A percentile compares a stretch with the other conserved stretches of the same genome.
Evolutionary conservation across 2,329 filamentous ascomycete species (phyloP).

Genomic region (Nemania sp.): DNA sequence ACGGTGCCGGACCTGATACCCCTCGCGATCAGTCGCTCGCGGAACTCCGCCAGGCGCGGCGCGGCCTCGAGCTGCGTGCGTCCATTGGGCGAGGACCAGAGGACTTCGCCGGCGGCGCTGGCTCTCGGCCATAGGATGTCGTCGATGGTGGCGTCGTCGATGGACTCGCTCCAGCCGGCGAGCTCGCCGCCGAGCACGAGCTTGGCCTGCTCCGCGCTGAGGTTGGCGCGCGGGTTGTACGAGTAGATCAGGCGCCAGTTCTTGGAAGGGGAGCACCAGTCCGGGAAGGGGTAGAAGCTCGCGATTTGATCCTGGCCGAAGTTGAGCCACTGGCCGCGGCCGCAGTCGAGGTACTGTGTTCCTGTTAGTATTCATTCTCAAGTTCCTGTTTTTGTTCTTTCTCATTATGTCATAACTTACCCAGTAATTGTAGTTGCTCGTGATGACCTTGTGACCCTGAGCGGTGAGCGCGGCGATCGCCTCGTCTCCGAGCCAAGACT

Average conservation of each 20-base stretch:
- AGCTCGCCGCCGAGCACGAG: conserved; percentile 82
- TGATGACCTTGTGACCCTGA: conserved; percentile 71
- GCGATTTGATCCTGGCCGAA: conserved; percentile 60
- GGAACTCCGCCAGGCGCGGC: conserved; percentile 73
- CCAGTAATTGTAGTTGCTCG: conserved; percentile 79
- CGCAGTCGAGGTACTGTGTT: conserved; percentile 77
- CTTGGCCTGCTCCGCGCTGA: conserved; percentile 64
- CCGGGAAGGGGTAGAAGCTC: conserved; percentile 69
- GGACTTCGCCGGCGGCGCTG: conserved; percentile 74
- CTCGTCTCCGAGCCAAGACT: conserved; percentile 73
- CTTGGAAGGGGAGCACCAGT: conserved; percentile 82
- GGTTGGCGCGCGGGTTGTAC: conserved; percentile 71
- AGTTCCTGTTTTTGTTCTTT: neutral
- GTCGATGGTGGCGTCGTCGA: conserved; percentile 76
- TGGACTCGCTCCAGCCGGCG: conserved; percentile 81
- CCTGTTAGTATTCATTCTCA: conserved; percentile 3
- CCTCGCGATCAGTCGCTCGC: conserved; percentile 72
- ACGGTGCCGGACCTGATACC: conserved; percentile 68
- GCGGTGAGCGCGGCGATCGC: conserved; percentile 64
- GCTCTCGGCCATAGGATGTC: conserved; percentile 77
- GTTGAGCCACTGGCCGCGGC: conserved; percentile 78
- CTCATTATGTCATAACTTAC: conserved; percentile 52
- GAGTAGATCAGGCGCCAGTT: conserved; percentile 82
- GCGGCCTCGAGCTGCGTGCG: conserved; percentile 71
- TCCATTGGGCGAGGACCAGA: conserved; percentile 77